Percentiles rank a stretch among this genome's conserved stretches.
These are phyloP conservation scores for Evansstolkia leycettana DNA, from an alignment of 495 filamentous ascomycete species.

Conservation along the genomic window DNA sequence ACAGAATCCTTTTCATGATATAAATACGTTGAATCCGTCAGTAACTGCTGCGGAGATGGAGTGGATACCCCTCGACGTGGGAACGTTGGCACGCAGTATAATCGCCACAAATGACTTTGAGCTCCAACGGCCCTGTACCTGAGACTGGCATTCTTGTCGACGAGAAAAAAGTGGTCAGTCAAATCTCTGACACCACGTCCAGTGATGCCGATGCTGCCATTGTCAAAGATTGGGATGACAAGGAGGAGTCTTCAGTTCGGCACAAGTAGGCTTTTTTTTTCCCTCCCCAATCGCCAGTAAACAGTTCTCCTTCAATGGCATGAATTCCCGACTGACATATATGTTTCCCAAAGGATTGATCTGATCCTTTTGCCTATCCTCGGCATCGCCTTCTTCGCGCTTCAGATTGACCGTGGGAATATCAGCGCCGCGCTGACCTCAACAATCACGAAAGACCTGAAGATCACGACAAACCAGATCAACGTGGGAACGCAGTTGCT, in stretches of 20 bases:
- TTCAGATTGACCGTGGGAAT: constrained; percentile 43
- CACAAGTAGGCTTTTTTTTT: constrained; percentile 14
- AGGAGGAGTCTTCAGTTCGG: constrained; percentile 13
- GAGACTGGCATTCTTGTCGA: neutral
- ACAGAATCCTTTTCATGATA: too few species aligned
- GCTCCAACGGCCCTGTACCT: too few species aligned
- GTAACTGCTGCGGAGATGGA: too few species aligned
- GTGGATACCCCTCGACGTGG: too few species aligned
- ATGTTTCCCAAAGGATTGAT: constrained; percentile 27
- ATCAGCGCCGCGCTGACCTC: constrained; percentile 38
- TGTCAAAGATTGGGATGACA: constrained; percentile 21
- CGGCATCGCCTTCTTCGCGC: constrained; percentile 43
- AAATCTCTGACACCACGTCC: neutral
- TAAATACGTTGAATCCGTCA: too few species aligned
- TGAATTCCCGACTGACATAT: neutral
- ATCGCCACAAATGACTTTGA: too few species aligned
- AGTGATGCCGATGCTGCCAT: constrained; percentile 7
- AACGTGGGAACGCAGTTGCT: constrained; percentile 45
- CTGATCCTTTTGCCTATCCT: constrained; percentile 39
- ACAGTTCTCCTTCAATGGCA: neutral
- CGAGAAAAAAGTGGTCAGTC: constrained; percentile 1
- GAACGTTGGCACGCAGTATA: too few species aligned
- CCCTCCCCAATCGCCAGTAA: neutral
- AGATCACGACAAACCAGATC: constrained; percentile 44
- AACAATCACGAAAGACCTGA: constrained; percentile 38